Evolutionary conservation across 2,329 filamentous ascomycete genomes (phyloP), one percentile per base, ranked within the genome.

Genomic region (Torrubiellomyces zombiae): DNA sequence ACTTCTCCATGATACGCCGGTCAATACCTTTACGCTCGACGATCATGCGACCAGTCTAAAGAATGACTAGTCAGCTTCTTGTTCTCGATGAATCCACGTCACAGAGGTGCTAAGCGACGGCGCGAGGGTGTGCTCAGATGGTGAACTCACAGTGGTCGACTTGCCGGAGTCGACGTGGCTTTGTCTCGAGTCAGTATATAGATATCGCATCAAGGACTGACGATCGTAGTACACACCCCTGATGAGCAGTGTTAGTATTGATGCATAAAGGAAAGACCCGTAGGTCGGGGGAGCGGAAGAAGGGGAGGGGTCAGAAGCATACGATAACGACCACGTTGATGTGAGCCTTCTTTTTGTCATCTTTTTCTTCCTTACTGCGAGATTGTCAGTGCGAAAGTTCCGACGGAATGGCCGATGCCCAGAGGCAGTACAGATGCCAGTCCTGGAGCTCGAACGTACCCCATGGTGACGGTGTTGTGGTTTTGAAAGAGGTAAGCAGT

Each of bases 1-100:
- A 98, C 80, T 98, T 98, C 79, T 98, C 89, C 60, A 98, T 98
- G 63, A 86, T 95, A 83, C 89, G 86, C 75, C 86, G 83, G 81
- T 98, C 89, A 57, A 95, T 98, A 82, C 89, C 89, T 78, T 89
- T 89, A 73, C 89, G 95, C 79, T 98, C 86, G 83, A 95, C 95
- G 80, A 98, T 95, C 75, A 98, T 76, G 71, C 86, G 75, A 61
- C 75, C 73, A 49, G 62, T 78, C 58, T 59, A 45, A 49, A 42
- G 32, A 45, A 12, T 13, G 16, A 33, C 49, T 29, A 40, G 40
- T 32, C 36, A 30, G 3, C 1, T 14, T 19, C 15, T 8, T n/a
- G n/a, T 6, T 18, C 5, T 18, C 10, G 6, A 13, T 14, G 15
- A 20, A 28, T 28, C 34, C 35, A 28, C 34, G 22, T 16, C 22